Percentiles rank a stretch among this genome's conserved stretches.
Conservation (phyloP, 148 eudicot genomes). For the Rhododendron vialii region DNA sequence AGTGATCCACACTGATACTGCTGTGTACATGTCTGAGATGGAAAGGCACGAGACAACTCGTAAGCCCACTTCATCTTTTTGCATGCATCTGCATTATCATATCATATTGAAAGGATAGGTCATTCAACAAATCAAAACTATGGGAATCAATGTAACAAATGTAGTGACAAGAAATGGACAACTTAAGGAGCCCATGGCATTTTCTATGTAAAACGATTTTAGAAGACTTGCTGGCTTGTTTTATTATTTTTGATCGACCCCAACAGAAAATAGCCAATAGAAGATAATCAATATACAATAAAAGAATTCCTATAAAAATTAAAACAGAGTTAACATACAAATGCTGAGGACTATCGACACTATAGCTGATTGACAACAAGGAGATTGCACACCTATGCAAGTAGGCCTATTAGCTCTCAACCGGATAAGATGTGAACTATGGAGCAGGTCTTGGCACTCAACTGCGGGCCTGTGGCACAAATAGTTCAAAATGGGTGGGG, state of each 20-base stretch:
- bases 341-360: neutral
- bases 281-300: neutral
- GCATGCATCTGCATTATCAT: neutral
- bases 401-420: neutral
- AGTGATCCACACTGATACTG: neutral
- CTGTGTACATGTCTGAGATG: conserved; percentile 4
- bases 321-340: neutral
- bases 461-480: neutral
- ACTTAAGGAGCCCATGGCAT: neutral
- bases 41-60: neutral
- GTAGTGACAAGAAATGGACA: neutral
- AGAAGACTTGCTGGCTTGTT: neutral
- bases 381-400: neutral
- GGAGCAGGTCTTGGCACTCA: neutral
- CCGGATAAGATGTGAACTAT: neutral
- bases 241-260: neutral
- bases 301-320: neutral
- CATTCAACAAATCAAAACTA: neutral
- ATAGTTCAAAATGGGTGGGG: neutral
- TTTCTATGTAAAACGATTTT: neutral
- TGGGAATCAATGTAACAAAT: neutral
- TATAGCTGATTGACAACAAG: neutral
- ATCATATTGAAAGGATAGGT: neutral
- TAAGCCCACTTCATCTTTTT: neutral
- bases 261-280: neutral